A percentile compares a stretch with the other conserved stretches of the same genome.
These are phyloP conservation scores for Paramecium biaurelia DNA, from an alignment of 73 alveolate genomes.

Conservation along the genomic window DNA sequence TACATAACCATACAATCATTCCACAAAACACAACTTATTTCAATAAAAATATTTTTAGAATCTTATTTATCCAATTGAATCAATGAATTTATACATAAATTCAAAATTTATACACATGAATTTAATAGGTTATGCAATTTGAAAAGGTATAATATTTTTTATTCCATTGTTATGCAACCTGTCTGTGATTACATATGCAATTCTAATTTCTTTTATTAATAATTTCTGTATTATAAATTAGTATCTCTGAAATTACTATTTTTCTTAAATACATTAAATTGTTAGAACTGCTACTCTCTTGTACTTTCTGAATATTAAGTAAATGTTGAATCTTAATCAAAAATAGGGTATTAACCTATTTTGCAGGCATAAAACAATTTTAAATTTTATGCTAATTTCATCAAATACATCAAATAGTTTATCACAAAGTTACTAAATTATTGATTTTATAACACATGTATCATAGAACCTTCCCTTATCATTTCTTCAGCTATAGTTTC, in stretches of 20 bases:
- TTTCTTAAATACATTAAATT: conserved; percentile 10
- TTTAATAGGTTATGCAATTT: conserved; percentile 23
- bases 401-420: conserved; percentile 32
- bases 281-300: background rate
- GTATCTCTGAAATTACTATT: conserved; percentile 10
- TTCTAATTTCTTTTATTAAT: conserved; percentile 20
- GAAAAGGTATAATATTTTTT: conserved; percentile 12
- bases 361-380: conserved; percentile 44
- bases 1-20: conserved; percentile 53
- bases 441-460: background rate
- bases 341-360: conserved; percentile 35
- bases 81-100: background rate
- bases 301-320: conserved; percentile 10
- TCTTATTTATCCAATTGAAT: background rate
- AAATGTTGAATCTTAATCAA: conserved; percentile 17
- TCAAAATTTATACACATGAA: background rate
- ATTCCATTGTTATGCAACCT: conserved; percentile 23
- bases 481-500: background rate
- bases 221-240: conserved; percentile 25
- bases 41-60: background rate
- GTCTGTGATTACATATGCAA: background rate
- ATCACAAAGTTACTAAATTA: background rate
- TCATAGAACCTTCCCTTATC: background rate
- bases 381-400: conserved; percentile 32
- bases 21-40: conserved; percentile 48